Percentiles rank a stretch among this genome's conserved stretches.
Conservation (phyloP, 2,329 filamentous ascomycete species). For the Cordyceps militaris region DNA sequence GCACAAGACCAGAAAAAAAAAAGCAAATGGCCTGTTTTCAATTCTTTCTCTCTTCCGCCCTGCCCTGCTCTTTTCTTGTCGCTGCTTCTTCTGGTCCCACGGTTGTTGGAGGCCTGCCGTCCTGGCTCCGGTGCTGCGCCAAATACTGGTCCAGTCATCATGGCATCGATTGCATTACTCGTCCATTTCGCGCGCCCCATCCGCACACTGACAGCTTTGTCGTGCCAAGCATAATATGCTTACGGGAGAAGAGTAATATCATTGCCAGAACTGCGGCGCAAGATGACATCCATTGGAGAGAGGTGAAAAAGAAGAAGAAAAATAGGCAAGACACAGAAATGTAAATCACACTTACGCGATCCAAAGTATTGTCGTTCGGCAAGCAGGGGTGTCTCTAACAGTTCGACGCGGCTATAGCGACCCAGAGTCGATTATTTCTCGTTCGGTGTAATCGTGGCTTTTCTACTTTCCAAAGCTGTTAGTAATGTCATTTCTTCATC, state of each 20-base stretch:
- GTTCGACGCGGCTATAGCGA: neutral
- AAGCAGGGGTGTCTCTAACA: neutral
- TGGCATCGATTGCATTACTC: neutral
- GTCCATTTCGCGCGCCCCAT: neutral
- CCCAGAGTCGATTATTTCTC: neutral
- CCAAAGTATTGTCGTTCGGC: neutral
- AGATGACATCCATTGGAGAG: neutral
- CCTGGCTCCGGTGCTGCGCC: neutral
- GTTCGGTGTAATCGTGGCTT: neutral
- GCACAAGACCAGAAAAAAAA: slow-evolving; percentile 2
- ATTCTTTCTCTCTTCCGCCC: neutral
- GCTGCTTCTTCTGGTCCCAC: neutral
- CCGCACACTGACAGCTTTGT: neutral
- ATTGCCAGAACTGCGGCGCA: neutral
- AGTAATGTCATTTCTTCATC: neutral
- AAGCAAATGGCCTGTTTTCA: neutral
- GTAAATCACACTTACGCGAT: neutral
- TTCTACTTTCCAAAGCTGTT: neutral
- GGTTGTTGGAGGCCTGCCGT: neutral
- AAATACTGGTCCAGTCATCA: neutral
- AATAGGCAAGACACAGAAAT: neutral
- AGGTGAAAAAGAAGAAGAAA: neutral
- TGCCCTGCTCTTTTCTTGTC: neutral
- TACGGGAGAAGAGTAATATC: slow-evolving; percentile 11
- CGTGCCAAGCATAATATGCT: slow-evolving; percentile 12